Evolutionary conservation across 305 asterid genomes (phyloP).

Genomic region (Fraxinus velutina): DNA sequence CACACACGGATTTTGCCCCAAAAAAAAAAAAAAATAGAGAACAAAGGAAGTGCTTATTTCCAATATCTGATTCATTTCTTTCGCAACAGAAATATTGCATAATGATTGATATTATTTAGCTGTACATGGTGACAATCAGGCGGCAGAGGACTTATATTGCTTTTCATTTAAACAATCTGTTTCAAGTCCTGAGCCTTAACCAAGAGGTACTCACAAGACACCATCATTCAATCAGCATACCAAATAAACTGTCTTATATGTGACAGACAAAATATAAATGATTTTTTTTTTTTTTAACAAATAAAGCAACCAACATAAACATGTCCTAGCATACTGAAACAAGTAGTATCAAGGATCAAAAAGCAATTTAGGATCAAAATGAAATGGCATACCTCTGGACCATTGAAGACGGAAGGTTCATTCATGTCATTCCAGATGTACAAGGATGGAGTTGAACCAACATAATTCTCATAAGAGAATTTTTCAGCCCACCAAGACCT

Average conservation of each 20-base stretch:
- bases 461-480: conserved; percentile 65
- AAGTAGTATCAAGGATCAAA: conserved; percentile 4
- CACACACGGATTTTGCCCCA: too few species aligned
- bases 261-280: background rate
- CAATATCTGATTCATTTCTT: background rate
- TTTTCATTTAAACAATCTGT: too few species aligned
- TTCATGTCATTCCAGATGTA: conserved; percentile 98
- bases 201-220: background rate
- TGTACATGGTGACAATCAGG: background rate
- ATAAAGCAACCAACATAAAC: background rate
- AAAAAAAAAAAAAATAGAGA: too few species aligned
- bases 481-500: conserved; percentile 96
- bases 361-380: background rate
- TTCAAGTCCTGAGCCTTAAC: background rate
- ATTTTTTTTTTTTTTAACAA: background rate
- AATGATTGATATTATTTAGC: background rate
- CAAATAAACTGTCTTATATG: background rate
- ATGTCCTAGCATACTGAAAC: background rate
- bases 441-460: conserved; percentile 78
- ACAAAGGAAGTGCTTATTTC: background rate
- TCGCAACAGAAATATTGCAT: background rate
- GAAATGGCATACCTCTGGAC: conserved; percentile 73
- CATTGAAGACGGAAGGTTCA: conserved; percentile 96
- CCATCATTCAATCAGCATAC: background rate
- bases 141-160: background rate